Evolutionary conservation across 2,329 filamentous ascomycete species (phyloP), one percentile per base, ranked within the genome.

Genomic region (Aspergillus sp.): DNA sequence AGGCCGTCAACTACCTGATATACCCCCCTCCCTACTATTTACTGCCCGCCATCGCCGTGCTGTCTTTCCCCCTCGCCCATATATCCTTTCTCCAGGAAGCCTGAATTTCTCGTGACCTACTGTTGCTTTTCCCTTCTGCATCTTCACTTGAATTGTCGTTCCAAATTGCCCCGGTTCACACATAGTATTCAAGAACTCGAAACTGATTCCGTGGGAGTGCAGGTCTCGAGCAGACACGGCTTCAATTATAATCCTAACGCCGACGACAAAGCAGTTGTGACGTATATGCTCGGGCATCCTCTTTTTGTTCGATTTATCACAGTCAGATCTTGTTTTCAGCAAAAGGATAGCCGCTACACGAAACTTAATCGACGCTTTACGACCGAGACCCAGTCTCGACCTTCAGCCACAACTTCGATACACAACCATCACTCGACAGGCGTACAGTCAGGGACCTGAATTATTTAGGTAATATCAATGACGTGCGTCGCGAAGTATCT

Each of bases 401-500:
- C 53, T 49, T 57, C 47, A 55, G 45, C 53, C 57, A 13, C 11
- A 17, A 32, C 12, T 44, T 24, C 9, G 9, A 3, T 9, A 13
- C 20, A 39, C 18, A 43, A 34, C 30, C n/a, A 24, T 18, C 13
- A 39, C 15, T 47, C 44, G 38, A 39, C 22, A 34, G 17, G 32
- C 36, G 24, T 34, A 52, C 18, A 42, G 24, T 26, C 30, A 43
- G 48, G 15, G 26, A 45, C 52, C 34, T 15, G 47, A 48, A 17
- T 22, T 39, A 48, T 24, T 49, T 53, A 45, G 41, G 24, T 54
- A 36, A 49, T 48, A 57, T 48, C 57, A 53, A 67, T 67, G 65
- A 49, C 64, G 65, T 67, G 58, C 52, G 64, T 62, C 36, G 55
- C 22, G 18, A 49, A 24, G n/a, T 30, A 39, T 32, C 30, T 48